Conservation (phyloP, 2,329 filamentous ascomycete species). For the Apiospora pterosperma region DNA sequence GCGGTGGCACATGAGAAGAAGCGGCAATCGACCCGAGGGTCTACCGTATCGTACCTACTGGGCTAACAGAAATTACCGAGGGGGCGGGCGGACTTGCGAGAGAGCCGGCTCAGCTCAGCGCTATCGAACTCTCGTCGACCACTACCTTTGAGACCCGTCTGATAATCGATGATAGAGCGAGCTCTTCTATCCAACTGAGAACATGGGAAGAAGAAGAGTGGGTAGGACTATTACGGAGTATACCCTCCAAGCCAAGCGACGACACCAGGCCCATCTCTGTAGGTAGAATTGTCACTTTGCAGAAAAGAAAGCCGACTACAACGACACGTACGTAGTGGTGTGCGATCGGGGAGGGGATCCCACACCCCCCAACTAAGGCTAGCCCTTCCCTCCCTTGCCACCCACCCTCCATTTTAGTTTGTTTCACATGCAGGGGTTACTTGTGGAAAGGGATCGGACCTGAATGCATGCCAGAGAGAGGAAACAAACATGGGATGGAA, state of each 20-base stretch:
- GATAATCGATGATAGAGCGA: neutral
- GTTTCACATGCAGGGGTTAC: neutral
- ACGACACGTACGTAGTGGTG: too few relatives aligned
- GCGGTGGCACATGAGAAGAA: neutral
- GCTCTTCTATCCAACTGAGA: neutral
- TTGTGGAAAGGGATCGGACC: too few relatives aligned
- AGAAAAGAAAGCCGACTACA: neutral
- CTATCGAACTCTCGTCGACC: neutral
- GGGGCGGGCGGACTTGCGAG: neutral
- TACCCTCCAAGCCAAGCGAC: too few relatives aligned
- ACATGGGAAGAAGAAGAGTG: neutral
- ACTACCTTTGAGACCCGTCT: neutral
- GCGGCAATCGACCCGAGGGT: neutral
- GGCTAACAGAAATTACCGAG: neutral
- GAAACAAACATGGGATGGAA: too few relatives aligned
- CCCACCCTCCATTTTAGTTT: neutral
- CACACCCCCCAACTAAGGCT: neutral
- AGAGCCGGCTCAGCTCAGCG: neutral
- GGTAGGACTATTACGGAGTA: too few relatives aligned
- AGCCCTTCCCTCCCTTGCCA: neutral
- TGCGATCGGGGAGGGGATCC: too few relatives aligned
- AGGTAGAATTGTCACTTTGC: neutral
- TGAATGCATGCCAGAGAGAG: too few relatives aligned
- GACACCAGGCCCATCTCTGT: neutral
- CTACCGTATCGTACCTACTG: too few relatives aligned